Percentiles rank a stretch among this genome's conserved stretches.
These are phyloP conservation scores for Solanum chilense DNA, from an alignment of 257 asterid genomes.

Conservation along the genomic window DNA sequence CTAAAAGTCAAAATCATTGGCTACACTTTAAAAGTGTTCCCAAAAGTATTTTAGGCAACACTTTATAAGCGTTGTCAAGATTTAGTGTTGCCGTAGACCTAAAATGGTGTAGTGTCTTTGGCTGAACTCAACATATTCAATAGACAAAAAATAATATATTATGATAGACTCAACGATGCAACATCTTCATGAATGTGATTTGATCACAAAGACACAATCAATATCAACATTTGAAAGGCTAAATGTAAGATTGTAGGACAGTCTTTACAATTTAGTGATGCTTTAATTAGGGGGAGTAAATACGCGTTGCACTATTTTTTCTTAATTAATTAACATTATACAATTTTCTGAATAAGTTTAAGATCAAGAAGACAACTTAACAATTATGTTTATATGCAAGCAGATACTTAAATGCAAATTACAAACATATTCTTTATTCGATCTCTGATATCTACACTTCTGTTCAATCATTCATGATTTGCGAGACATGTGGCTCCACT, in stretches of 20 bases:
- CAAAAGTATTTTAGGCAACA: too few species aligned
- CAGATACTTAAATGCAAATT: not conserved
- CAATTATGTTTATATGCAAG: not conserved
- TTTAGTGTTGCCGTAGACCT: too few species aligned
- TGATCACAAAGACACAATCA: not conserved
- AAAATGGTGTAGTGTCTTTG: too few species aligned
- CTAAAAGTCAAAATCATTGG: too few species aligned
- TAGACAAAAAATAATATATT: not conserved
- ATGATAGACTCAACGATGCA: not conserved
- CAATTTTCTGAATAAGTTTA: too few species aligned
- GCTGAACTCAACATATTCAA: not conserved
- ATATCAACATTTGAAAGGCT: not conserved
- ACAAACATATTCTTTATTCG: not conserved
- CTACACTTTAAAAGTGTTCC: too few species aligned
- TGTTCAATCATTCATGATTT: not conserved
- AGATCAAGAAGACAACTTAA: not conserved
- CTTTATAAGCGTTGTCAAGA: too few species aligned
- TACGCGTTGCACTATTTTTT: not conserved
- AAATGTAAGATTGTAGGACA: not conserved
- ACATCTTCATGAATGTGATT: not conserved
- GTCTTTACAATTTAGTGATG: not conserved
- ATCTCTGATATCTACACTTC: not conserved
- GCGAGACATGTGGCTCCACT: accelerated
- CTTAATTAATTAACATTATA: too few species aligned
- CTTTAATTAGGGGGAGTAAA: not conserved